Evolutionary conservation across 805 yeast genomes (phyloP), one percentile per base, ranked within the genome.

Genomic region (Kregervanrija pseudodelftensis): DNA sequence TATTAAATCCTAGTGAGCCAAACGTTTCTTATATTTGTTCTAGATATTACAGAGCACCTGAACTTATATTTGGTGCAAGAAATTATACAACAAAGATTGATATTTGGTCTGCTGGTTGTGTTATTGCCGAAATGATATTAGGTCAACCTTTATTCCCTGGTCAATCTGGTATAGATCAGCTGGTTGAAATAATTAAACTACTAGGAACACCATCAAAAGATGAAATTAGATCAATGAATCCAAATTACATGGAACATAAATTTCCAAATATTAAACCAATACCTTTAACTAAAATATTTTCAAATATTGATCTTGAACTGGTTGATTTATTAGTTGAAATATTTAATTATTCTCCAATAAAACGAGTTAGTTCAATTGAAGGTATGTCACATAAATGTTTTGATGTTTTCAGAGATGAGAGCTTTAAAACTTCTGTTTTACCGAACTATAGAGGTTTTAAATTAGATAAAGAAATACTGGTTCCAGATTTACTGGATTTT

Each of bases 71-170:
- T 69, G 99, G 98, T 14, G 95, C 98, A 11, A 85, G 95, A 28
- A 87, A 90, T 65, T 93, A 93, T 66, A 88, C 98, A 8, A 89
- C 97, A 30, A 90, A 91, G 64, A 93, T 93, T 53, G 99, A 93
- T 63, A 79, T 93, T 40, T 93, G 99, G 99, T 86, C 96, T 11
- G 88, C 95, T 11, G 96, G 96, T 15, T 93, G 99, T 70, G 99
- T 93, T 16, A 89, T 93, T 87, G 98, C 98, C 4, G 99, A 93
- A 67, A 70, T 93, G 57, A 79, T 90, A 51, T 74, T 93, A 46
- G 98, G 99, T 13, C 97, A 89, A 63, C 99, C 99, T 11, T 70
- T 93, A 52, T 93, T 93, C 68, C 99, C 99, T 11, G 99, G 99
- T 38, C 98, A 93, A 63, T 82, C 90, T 48, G 98, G 99, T 34